Conservation (phyloP, 2,329 filamentous ascomycete genomes). For the Ophiostoma sp. region DNA sequence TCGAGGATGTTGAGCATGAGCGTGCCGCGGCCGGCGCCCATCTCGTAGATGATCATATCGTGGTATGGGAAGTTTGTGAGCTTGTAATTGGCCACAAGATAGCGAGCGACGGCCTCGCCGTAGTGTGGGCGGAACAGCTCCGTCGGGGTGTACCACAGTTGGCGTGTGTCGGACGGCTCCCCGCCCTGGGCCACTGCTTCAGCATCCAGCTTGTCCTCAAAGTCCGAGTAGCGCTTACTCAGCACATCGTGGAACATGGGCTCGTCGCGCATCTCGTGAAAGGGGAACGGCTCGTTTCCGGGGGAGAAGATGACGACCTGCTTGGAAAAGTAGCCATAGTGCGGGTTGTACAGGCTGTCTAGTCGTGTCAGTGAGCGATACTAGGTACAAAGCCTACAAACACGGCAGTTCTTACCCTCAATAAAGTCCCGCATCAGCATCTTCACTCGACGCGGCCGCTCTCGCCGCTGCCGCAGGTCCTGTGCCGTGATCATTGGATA, state of each 20-base stretch:
- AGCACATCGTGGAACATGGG: constrained; percentile 74
- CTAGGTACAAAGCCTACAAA: not conserved
- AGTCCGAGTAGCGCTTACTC: constrained; percentile 75
- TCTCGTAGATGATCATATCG: constrained; percentile 96
- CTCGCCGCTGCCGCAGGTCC: constrained; percentile 63
- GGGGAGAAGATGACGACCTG: constrained; percentile 94
- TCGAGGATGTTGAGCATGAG: constrained; percentile 98
- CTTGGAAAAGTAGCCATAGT: constrained; percentile 95
- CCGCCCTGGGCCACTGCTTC: constrained; percentile 50
- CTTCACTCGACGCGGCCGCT: constrained; percentile 82
- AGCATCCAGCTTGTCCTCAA: constrained; percentile 81
- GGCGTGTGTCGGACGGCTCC: constrained; percentile 65
- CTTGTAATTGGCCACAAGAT: constrained; percentile 93
- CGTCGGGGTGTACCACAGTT: constrained; percentile 97
- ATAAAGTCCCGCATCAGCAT: constrained; percentile 98
- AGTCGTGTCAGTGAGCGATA: not conserved
- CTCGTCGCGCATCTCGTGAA: constrained; percentile 74
- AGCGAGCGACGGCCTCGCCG: constrained; percentile 93
- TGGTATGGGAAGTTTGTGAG: constrained; percentile 91
- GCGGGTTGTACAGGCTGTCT: constrained; percentile 92
- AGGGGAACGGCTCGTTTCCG: constrained; percentile 84
- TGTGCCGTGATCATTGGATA: constrained; percentile 84
- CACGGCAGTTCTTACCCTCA: constrained; percentile 59
- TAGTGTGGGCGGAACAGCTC: constrained; percentile 96
- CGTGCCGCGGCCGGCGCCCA: constrained; percentile 95